phyloP scores from a whole-genome alignment of 306 rosid genomes.

The Abrus pulchellus region DNA sequence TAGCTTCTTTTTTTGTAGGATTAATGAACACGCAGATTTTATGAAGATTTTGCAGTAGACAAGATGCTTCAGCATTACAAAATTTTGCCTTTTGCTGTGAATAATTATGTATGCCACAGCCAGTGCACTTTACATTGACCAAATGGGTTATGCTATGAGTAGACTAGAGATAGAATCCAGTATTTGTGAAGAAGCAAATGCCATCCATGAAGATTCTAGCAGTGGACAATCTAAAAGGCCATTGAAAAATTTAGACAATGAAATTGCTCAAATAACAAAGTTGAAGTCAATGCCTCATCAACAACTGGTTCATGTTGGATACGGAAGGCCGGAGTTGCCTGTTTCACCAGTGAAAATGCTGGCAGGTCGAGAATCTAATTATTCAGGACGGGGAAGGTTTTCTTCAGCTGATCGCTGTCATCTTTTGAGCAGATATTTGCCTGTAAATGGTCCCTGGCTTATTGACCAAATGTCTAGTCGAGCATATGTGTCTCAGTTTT shows the following conservation, averaged over 20 bases:
- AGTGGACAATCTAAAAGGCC: conserved; percentile 52
- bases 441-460: conserved; percentile 89
- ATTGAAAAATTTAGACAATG: conserved; percentile 67
- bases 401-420: conserved; percentile 92
- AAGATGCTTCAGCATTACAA: conserved; percentile 48
- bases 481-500: conserved; percentile 93
- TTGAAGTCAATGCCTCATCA: conserved; percentile 77
- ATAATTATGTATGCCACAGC: conserved; percentile 59
- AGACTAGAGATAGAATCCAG: conserved; percentile 69
- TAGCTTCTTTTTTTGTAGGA: conserved; percentile 44
- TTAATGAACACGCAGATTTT: conserved; percentile 40
- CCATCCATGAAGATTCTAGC: conserved; percentile 51
- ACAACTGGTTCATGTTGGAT: conserved; percentile 56
- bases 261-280: conserved; percentile 78
- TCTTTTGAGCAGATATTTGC: conserved; percentile 87
- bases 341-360: conserved; percentile 93
- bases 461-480: conserved; percentile 78
- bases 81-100: conserved; percentile 46
- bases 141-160: conserved; percentile 93
- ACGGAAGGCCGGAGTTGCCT: conserved; percentile 63
- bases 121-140: conserved; percentile 49
- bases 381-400: conserved; percentile 89
- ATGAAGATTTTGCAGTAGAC: conserved; percentile 53
- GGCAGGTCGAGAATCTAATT: conserved; percentile 87
- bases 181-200: conserved; percentile 52